These are phyloP conservation scores for Saccharomycopsis hybrid DNA, from an alignment of 1,139 yeast species.

Conservation along the genomic window DNA sequence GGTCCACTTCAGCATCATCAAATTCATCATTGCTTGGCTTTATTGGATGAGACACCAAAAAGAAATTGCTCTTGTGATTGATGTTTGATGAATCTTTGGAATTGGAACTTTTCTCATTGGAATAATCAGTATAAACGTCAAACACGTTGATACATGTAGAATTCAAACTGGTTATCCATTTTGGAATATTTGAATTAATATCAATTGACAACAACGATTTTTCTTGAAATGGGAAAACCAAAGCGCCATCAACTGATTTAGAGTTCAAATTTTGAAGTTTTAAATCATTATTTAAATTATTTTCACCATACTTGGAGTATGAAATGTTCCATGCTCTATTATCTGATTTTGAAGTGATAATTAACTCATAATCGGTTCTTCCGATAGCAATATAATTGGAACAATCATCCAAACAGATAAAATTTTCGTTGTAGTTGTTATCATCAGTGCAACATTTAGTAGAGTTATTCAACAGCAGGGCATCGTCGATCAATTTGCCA, in stretches of 20 bases:
- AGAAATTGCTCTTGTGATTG: too few species aligned
- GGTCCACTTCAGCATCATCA: conserved; percentile 22
- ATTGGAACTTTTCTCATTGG: conserved; percentile 23
- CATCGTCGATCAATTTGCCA: conserved; percentile 53
- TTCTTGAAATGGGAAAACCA: conserved; percentile 81
- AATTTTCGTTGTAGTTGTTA: neutral
- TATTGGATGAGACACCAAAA: conserved; percentile 21
- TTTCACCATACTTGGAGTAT: conserved; percentile 89
- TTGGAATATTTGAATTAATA: conserved; percentile 56
- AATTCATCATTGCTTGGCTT: conserved; percentile 7
- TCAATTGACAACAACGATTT: conserved; percentile 64
- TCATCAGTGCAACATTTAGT: conserved; percentile 3
- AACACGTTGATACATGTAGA: conserved; percentile 30
- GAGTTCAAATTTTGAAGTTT: conserved; percentile 38
- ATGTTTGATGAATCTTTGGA: too few species aligned
- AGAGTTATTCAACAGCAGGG: neutral
- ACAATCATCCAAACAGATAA: conserved; percentile 22
- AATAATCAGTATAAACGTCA: conserved; percentile 28
- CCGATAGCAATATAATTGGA: conserved; percentile 31
- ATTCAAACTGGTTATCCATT: conserved; percentile 60
- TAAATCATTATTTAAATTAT: conserved; percentile 72
- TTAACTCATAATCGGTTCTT: conserved; percentile 46
- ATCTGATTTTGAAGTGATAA: conserved; percentile 58
- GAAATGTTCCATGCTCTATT: conserved; percentile 80
- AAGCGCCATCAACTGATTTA: conserved; percentile 60